These are phyloP conservation scores for Amorphotheca resinae DNA, from an alignment of 495 filamentous ascomycete genomes.

Conservation along the genomic window DNA sequence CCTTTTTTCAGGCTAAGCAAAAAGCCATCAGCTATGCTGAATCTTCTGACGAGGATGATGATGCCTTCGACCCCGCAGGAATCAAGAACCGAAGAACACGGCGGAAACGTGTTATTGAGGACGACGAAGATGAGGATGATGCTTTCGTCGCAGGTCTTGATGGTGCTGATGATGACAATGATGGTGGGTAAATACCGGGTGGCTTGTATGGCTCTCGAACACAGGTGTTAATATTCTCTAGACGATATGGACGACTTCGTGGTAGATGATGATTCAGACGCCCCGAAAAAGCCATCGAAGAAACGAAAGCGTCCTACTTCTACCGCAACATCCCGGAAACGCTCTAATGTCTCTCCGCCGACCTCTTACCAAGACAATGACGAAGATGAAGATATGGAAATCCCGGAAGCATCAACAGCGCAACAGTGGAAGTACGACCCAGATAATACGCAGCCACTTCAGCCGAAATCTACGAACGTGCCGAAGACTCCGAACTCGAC, in stretches of 20 bases:
- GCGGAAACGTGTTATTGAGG: constrained; percentile 27
- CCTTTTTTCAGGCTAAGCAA: constrained; percentile 10
- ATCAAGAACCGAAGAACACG: constrained; percentile 25
- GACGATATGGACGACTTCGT: constrained; percentile 76
- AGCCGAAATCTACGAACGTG: constrained; percentile 34
- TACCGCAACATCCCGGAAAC: constrained; percentile 42
- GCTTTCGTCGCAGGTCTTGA: constrained; percentile 38
- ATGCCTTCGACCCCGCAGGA: constrained; percentile 34
- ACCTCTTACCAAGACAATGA: constrained; percentile 30
- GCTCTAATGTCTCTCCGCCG: constrained; percentile 36
- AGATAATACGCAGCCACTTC: constrained; percentile 48
- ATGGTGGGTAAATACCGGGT: constrained; percentile 28
- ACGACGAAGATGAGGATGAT: constrained; percentile 65
- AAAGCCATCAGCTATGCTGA: constrained; percentile 56
- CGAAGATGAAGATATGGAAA: constrained; percentile 40
- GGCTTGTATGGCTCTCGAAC: not conserved
- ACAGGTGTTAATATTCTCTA: constrained; percentile 4
- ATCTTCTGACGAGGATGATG: constrained; percentile 48
- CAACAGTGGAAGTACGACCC: constrained; percentile 81
- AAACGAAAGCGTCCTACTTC: constrained; percentile 58
- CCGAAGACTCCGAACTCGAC: constrained; percentile 28
- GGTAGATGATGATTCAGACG: constrained; percentile 77
- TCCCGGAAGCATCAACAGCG: constrained; percentile 56
- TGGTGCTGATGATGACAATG: constrained; percentile 47
- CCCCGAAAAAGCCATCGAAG: constrained; percentile 36